These are phyloP conservation scores for Pseudocercospora ulei DNA, from an alignment of 2,329 filamentous ascomycete species.

Conservation along the genomic window DNA sequence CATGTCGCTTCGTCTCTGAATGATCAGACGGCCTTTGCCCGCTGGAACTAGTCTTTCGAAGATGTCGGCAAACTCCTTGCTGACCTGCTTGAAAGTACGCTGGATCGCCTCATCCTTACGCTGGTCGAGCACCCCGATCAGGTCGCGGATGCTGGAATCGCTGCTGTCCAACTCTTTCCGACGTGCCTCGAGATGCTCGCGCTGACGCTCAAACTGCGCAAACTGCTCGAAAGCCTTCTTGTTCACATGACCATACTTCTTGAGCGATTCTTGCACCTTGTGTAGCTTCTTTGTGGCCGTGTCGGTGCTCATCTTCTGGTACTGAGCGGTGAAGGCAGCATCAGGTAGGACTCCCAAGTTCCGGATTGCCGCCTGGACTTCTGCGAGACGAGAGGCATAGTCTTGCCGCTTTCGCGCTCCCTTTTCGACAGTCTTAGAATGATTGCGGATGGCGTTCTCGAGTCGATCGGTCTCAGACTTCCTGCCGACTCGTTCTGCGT, in stretches of 20 bases:
- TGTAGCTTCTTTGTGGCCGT: slow-evolving; percentile 59
- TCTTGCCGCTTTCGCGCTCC: slow-evolving; percentile 79
- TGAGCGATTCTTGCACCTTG: slow-evolving; percentile 83
- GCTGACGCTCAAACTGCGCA: slow-evolving; percentile 88
- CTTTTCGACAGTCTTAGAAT: slow-evolving; percentile 85
- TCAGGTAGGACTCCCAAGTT: slow-evolving; percentile 88
- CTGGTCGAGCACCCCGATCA: slow-evolving; percentile 85
- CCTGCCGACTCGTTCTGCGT: slow-evolving; percentile 52
- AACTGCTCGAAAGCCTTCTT: slow-evolving; percentile 99
- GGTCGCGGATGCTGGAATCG: slow-evolving; percentile 77
- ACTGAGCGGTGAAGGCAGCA: slow-evolving; percentile 76
- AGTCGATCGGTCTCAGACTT: slow-evolving; percentile 67
- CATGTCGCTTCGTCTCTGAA: slow-evolving; percentile 78
- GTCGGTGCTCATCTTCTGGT: slow-evolving; percentile 70
- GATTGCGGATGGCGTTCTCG: slow-evolving; percentile 65
- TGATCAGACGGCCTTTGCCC: slow-evolving; percentile 80
- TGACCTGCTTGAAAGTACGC: slow-evolving; percentile 96
- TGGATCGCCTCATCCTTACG: slow-evolving; percentile 97
- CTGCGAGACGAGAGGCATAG: slow-evolving; percentile 63
- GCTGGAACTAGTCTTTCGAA: slow-evolving; percentile 93
- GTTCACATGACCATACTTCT: slow-evolving; percentile 97
- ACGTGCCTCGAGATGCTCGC: slow-evolving; percentile 74
- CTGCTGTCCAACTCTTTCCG: slow-evolving; percentile 79
- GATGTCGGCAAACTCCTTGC: slow-evolving; percentile 79
- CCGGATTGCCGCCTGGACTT: slow-evolving; percentile 79